Percentiles rank a stretch among this genome's conserved stretches.
phyloP scores from a whole-genome alignment of 352 stramenopile species.

The Globisporangium recalcitrans region DNA sequence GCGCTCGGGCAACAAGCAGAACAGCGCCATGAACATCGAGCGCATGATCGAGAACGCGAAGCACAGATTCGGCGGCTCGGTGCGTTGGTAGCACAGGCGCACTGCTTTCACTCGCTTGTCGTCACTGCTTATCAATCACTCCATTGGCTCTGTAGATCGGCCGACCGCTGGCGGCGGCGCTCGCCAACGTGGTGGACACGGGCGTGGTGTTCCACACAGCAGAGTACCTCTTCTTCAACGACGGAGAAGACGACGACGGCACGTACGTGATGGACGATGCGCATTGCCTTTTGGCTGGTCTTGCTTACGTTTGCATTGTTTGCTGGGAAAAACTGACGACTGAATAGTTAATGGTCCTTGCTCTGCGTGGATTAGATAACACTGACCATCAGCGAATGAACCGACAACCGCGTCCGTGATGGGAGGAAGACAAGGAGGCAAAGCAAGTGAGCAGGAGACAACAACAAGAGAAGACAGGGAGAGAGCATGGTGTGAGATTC shows the following conservation, averaged over 20 bases:
- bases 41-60: slow-evolving; percentile 58
- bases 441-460: slow-evolving; percentile 3
- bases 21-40: slow-evolving; percentile 44
- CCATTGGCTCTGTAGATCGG: slow-evolving; percentile 30
- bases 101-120: neutral
- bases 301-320: slow-evolving; percentile 6
- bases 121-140: neutral
- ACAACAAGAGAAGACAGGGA: neutral
- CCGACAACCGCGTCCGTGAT: neutral
- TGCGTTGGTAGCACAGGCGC: slow-evolving; percentile 21
- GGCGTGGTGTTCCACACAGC: slow-evolving; percentile 51
- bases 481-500: neutral
- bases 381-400: slow-evolving; percentile 14
- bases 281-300: neutral
- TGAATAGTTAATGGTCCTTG: slow-evolving; percentile 76
- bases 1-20: slow-evolving; percentile 44
- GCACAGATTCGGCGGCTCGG: slow-evolving; percentile 56
- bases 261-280: slow-evolving; percentile 40
- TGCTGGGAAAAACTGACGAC: slow-evolving; percentile 47
- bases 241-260: slow-evolving; percentile 75
- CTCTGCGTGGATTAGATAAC: slow-evolving; percentile 57
- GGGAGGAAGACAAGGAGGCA: slow-evolving; percentile 6
- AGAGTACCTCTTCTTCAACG: slow-evolving; percentile 69
- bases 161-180: slow-evolving; percentile 36
- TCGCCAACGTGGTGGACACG: slow-evolving; percentile 50